Base-by-base conservation (phyloP, 2,329 filamentous ascomycete genomes). In the Exophiala aquamarina region DNA sequence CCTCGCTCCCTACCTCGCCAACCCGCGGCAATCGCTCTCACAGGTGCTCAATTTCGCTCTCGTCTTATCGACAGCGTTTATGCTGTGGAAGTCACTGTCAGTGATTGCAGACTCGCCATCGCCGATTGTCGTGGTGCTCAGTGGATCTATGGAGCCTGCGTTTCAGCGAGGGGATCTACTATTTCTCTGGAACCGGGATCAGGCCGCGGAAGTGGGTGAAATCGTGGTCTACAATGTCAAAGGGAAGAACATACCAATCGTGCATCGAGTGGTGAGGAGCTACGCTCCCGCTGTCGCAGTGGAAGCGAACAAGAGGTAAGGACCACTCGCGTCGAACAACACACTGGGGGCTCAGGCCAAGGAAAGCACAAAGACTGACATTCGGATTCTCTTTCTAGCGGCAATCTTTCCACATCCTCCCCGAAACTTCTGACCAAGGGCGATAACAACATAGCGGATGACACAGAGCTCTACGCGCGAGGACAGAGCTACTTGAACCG, bases 201-300 rank as follows among this genome's bases (percentile, higher is more conserved):
- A 71, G 40, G 77, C 84, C 34, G 84, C 83, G 1, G 77, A 86
- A 61, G 73, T 88, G 36, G 85, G 85, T 14, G 85, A 89, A 68
- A 76, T 87, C 52, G 85, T 89, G 57, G 84, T 89, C 38, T 89
- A 87, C 70, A 95, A 95, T 64, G 87, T 95, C 44, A 81, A 83
- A 66, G 90, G 86, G 48, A 98, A 97, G 76, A 88, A 95, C 58
- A 97, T 98, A 55, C 93, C 93, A 21, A 98, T 98, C 69, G 93
- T 98, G 58, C 93, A 98, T 73, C 78, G 93, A 41, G 80, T 97
- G 8, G 86, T 97, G 44, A 81, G 91, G 70, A 76, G 76, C 56
- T 84, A 81, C 67, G 79, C 80, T 49, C 47, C 52, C 17, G 35
- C 45, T 3, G 32, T 40, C 10, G 26, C 49, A 3, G 57, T 68